Percentiles rank a stretch among this genome's conserved stretches.
These are phyloP conservation scores for Heterobasidion annosum DNA, from an alignment of 1,284 basidiomycete species.

Conservation along the genomic window DNA sequence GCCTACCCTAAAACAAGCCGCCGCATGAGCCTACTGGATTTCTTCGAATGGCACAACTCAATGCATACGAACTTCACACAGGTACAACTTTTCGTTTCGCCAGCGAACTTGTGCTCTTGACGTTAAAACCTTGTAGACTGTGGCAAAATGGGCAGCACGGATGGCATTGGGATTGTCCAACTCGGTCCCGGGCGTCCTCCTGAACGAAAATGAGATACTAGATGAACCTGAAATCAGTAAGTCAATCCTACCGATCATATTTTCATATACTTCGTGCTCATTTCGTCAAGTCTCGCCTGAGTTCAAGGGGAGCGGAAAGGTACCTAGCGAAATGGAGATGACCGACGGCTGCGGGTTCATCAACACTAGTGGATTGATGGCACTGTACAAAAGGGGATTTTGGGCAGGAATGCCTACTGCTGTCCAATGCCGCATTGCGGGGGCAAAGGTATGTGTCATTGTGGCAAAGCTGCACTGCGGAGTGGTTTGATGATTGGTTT, in stretches of 20 bases:
- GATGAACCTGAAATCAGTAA: constrained; percentile 22
- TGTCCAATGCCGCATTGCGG: constrained; percentile 29
- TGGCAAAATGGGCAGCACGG: constrained; percentile 31
- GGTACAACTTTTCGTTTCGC: constrained; percentile 13
- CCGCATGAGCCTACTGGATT: constrained; percentile 17
- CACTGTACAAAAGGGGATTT: constrained; percentile 17
- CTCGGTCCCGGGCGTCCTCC: constrained; percentile 26
- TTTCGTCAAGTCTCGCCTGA: constrained; percentile 13
- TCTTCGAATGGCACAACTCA: constrained; percentile 27
- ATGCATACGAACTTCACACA: constrained; percentile 21
- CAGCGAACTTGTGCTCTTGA: background rate
- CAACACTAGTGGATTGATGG: constrained; percentile 20
- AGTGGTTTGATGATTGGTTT: too few relatives aligned
- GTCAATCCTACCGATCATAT: background rate
- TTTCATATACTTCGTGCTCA: background rate
- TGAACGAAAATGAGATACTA: constrained; percentile 16
- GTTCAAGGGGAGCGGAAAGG: constrained; percentile 15
- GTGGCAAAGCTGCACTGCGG: too few relatives aligned
- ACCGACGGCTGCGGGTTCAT: constrained; percentile 36
- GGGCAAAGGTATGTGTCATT: constrained; percentile 20
- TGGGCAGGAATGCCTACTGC: constrained; percentile 26
- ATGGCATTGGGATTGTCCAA: constrained; percentile 28
- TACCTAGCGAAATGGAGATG: constrained; percentile 27
- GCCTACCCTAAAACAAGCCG: background rate
- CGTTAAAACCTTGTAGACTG: constrained; percentile 16